Conservation (phyloP, 1,284 basidiomycete genomes). For the Leccinum fuscescens region DNA sequence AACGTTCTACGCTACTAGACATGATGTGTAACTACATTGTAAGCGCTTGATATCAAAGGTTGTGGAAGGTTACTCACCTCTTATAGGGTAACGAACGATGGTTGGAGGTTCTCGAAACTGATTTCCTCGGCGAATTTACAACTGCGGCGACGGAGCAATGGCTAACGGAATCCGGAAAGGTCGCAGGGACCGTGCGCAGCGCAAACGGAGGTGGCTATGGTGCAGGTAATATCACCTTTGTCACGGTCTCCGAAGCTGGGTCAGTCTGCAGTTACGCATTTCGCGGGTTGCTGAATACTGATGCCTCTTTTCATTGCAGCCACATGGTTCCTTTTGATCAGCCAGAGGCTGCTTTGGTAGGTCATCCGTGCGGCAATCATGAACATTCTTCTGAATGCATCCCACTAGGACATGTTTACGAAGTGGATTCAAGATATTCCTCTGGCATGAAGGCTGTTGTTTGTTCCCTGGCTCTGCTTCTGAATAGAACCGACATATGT, state of each 20-base stretch:
- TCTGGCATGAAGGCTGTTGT: slow-evolving; percentile 16
- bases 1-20: slow-evolving; percentile 41
- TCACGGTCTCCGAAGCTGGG: slow-evolving; percentile 73
- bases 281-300: not conserved
- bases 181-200: slow-evolving; percentile 57
- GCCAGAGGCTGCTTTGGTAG: slow-evolving; percentile 70
- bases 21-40: slow-evolving; percentile 81
- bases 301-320: slow-evolving; percentile 36
- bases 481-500: not conserved
- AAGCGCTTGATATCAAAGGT: slow-evolving; percentile 27
- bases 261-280: slow-evolving; percentile 33
- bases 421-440: slow-evolving; percentile 43
- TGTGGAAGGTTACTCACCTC: slow-evolving; percentile 16
- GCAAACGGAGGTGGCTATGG: slow-evolving; percentile 59
- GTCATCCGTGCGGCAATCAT: slow-evolving; percentile 23
- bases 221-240: slow-evolving; percentile 77
- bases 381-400: not conserved
- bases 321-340: slow-evolving; percentile 88
- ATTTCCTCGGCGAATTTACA: slow-evolving; percentile 63
- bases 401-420: slow-evolving; percentile 35
- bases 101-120: slow-evolving; percentile 60
- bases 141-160: slow-evolving; percentile 53
- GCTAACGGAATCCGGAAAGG: slow-evolving; percentile 46
- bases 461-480: not conserved
- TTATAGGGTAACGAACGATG: slow-evolving; percentile 69